A percentile compares a stretch with the other conserved stretches of the same genome.
These are phyloP conservation scores for Cubamyces lactineus DNA, from an alignment of 768 basidiomycete species.

Conservation along the genomic window DNA sequence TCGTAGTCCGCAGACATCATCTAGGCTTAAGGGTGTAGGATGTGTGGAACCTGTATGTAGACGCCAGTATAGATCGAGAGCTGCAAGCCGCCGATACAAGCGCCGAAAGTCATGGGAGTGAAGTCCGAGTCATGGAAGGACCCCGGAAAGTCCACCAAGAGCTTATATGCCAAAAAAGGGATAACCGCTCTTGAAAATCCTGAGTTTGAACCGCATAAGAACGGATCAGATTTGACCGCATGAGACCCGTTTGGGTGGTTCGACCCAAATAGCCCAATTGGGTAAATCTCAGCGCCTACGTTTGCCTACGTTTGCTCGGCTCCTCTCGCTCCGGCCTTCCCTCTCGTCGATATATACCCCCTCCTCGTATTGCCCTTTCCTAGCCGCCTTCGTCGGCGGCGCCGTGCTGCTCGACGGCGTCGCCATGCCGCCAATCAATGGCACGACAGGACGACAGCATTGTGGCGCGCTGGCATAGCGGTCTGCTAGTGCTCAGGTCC, in stretches of 20 bases:
- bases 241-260: not conserved
- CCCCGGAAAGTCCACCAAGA: too few species aligned
- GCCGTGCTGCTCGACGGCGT: not conserved
- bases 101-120: too few species aligned
- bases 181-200: not conserved
- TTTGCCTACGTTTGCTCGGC: not conserved
- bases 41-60: too few species aligned
- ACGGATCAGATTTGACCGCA: not conserved
- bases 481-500: too few species aligned
- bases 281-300: not conserved
- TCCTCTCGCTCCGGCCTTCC: not conserved
- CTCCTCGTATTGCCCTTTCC: not conserved
- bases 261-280: not conserved
- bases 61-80: too few species aligned
- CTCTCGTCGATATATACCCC: not conserved
- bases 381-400: not conserved
- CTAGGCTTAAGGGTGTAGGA: too few species aligned
- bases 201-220: not conserved
- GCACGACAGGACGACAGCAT: too few species aligned
- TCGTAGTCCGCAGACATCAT: too few species aligned
- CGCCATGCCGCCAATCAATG: not conserved
- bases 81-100: too few species aligned
- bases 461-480: too few species aligned
- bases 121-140: too few species aligned
- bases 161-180: too few species aligned